A percentile compares a stretch with the other conserved stretches of the same genome.
phyloP scores from a whole-genome alignment of 108 stramenopile species.

The Cyclotella atomus region DNA sequence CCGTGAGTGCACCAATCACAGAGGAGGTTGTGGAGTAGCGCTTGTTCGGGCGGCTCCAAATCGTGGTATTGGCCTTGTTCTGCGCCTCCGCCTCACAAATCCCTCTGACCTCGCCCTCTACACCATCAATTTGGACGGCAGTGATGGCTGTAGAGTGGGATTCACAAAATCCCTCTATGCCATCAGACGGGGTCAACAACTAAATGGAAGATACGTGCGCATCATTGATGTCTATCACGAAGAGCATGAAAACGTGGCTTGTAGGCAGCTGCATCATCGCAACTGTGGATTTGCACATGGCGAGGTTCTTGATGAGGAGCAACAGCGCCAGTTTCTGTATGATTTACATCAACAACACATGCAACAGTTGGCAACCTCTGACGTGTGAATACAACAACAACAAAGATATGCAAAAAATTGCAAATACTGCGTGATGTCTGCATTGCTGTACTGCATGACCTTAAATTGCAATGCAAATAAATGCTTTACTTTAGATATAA shows the following conservation, averaged over 20 bases:
- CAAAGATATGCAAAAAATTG: not conserved
- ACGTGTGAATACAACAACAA: too few relatives aligned
- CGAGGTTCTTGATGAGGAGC: not conserved
- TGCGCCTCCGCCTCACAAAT: not conserved
- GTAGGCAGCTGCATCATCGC: not conserved
- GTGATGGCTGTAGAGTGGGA: not conserved
- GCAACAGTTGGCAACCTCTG: not conserved
- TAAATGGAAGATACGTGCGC: not conserved
- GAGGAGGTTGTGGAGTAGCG: not conserved
- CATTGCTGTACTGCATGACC: not conserved
- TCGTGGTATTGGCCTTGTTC: not conserved
- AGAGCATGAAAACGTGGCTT: not conserved
- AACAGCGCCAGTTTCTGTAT: not conserved
- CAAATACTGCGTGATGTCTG: not conserved
- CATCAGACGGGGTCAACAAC: not conserved
- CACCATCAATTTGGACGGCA: not conserved
- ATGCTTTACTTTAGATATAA: not conserved
- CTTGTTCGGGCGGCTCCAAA: not conserved
- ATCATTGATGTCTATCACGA: not conserved
- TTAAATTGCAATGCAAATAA: not conserved
- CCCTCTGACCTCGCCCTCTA: not conserved
- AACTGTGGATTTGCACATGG: not conserved
- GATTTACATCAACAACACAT: not conserved
- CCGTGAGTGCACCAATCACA: not conserved
- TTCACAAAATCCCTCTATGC: not conserved